Evolutionary conservation across 495 filamentous ascomycete genomes (phyloP), one percentile per base, ranked within the genome.

Genomic region (Penicillium riverlandense): DNA sequence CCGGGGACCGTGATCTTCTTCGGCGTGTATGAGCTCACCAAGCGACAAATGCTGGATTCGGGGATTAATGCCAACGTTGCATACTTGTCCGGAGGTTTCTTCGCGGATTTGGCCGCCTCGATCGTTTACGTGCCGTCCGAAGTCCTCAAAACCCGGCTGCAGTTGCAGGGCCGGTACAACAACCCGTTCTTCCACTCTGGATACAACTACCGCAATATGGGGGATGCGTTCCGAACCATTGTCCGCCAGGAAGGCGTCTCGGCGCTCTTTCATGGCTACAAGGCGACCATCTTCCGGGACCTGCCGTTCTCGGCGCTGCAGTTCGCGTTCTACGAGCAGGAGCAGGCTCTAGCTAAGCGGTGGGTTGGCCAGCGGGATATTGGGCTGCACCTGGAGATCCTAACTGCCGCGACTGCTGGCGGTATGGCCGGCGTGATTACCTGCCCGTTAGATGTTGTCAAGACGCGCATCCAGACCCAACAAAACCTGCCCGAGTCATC

Each of bases 281-380:
- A 90, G 57, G 74, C 92, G 11, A 98, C 92, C 0, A 80, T 98
- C 15, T 94, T 86, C 71, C 86, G 92, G 45, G 92, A 97, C 58
- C 77, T 98, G 6, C 92, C 92, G 1, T 98, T 95, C 60, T 95
- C 89, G 9, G 92, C 92, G 0, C 68, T 98, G 7, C 91, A 96
- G 59, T 98, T 97, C 63, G 88, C 94, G 42, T 97, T 98, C 61
- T 98, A 96, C 63, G 92, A 98, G 64, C 86, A 96, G 63, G 88
- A 86, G 54, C 91, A 90, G 48, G 76, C 67, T 13, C 75, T 85
- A 74, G 90, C 92, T 1, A 86, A 81, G 54, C 55, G 81, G 40
- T 95, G 81, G 75, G 68, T 76, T 28, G 84, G 77, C 0, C 80
- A 79, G 33, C 71, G 77, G 37, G 86, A 95, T 41, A 92, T 98